Base-by-base conservation (phyloP, 176 grass and related monocot species). In the Rhynchospora pubera region DNA sequence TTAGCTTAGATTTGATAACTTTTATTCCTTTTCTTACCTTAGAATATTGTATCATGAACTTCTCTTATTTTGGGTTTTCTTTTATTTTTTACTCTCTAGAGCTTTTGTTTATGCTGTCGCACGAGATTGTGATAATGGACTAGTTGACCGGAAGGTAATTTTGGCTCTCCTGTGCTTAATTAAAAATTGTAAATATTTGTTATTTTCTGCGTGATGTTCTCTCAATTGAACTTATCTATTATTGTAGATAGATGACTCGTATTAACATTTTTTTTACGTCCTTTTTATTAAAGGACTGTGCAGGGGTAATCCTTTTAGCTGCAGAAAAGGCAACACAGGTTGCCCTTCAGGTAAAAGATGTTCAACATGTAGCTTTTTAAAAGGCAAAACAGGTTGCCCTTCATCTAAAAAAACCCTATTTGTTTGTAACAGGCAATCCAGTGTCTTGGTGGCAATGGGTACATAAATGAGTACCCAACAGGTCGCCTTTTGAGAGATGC, bases 401-500 rank as follows among this genome's bases (percentile, higher is more conserved):
- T 22, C 3, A 26, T 77, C 46, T 63, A 15, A 55, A 64, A 30
- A 69, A 85, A 65, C 69, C n/a, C n/a, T 50, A 56, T n/a, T 23
- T 89, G 50, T 80, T 22, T 85, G 24, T 89, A 77, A 65, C 79
- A 98, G 96, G 92, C 92, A 48, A 98, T 98, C 57, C 96, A 98
- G 62, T 95, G 96, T 86, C 92, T 98, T 18, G 96, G 96, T 82
- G 96, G 96, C 69, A 98, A 98, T 48, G 96, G 96, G 30, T 98
- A 98, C 53, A 93, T 93, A 75, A 95, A 98, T 65, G 96, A 95
- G 79, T 98, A 98, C 87, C 92, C 96, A 51, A 93, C 92, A 15
- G 96, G 96, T 80, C 96, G 96, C 61, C 91, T 99, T 72, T 87
- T 99, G 79, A 95, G 96, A 93, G 96, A 95, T 88, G 96, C 96